Evolutionary conservation across 2,329 filamentous ascomycete species (phyloP).

Genomic region (Sordariomycetes sp.): DNA sequence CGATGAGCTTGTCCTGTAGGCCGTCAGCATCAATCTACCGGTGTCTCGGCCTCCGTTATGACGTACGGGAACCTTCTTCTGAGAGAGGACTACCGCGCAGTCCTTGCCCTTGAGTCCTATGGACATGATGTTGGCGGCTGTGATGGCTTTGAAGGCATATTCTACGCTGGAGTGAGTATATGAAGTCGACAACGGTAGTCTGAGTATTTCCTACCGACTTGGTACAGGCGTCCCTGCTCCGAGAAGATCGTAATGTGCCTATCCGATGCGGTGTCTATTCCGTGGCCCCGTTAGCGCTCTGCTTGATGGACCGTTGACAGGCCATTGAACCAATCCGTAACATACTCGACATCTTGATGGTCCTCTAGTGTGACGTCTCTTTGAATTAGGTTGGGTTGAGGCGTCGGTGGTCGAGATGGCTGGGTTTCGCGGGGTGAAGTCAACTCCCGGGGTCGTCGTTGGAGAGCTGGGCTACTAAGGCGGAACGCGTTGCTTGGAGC

Average conservation of each 20-base stretch:
- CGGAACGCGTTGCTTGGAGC: slow-evolving; percentile 6
- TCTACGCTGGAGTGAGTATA: slow-evolving; percentile 40
- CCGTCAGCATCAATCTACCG: slow-evolving; percentile 8
- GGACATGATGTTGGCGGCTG: slow-evolving; percentile 97
- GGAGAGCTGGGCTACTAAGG: background rate
- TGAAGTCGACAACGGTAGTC: background rate
- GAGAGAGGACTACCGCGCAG: slow-evolving; percentile 91
- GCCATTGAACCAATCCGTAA: slow-evolving; percentile 7
- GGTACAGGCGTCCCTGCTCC: slow-evolving; percentile 93
- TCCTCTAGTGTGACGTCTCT: background rate
- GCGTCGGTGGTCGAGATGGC: slow-evolving; percentile 1
- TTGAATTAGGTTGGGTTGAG: background rate
- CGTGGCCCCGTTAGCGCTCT: slow-evolving; percentile 36
- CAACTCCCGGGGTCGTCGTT: background rate
- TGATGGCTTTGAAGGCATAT: slow-evolving; percentile 99
- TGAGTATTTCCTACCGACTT: slow-evolving; percentile 73
- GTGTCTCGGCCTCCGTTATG: background rate
- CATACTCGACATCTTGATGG: slow-evolving; percentile 39
- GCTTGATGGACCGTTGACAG: slow-evolving; percentile 10
- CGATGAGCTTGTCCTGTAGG: slow-evolving; percentile 90
- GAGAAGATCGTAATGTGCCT: slow-evolving; percentile 99
- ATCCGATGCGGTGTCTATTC: slow-evolving; percentile 64
- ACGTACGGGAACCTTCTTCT: slow-evolving; percentile 98
- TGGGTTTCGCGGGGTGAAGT: background rate
- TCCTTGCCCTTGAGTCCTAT: slow-evolving; percentile 92